Conservation (phyloP, 139 green algal genomes). For the Mychonastes homosphaera region DNA sequence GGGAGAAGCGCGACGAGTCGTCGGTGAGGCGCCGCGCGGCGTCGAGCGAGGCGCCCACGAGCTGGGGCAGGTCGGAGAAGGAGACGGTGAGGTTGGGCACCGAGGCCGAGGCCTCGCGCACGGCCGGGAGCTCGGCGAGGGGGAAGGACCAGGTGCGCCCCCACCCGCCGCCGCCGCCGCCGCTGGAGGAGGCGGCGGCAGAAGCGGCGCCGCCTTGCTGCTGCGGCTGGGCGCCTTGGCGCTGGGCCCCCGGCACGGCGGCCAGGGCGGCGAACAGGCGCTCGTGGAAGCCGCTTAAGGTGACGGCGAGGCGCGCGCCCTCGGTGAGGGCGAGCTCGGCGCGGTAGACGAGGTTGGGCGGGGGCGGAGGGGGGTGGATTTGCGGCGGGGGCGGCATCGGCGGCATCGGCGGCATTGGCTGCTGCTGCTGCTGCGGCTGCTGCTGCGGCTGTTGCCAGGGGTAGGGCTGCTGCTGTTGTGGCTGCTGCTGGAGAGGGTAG, state of each 20-base stretch:
- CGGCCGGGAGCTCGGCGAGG: not conserved
- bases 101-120: not conserved
- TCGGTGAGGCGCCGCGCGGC: conserved; percentile 17
- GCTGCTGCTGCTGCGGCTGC: not conserved
- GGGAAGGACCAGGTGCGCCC: too few species aligned
- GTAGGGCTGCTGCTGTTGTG: not conserved
- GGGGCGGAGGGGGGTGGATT: too few species aligned
- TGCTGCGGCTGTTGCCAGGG: too few species aligned
- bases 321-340: not conserved
- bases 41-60: conserved; percentile 11
- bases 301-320: not conserved
- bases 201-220: not conserved
- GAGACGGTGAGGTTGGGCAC: not conserved
- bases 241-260: not conserved
- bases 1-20: conserved; percentile 30
- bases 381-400: not conserved
- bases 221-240: not conserved
- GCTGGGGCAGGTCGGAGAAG: conserved; percentile 5
- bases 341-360: not conserved
- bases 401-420: not conserved
- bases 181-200: not conserved
- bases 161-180: too few species aligned
- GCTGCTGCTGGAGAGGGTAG: not conserved
- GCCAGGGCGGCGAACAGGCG: too few species aligned
- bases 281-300: too few species aligned